Conservation (phyloP, 306 rosid species). For the Pueraria montana region DNA sequence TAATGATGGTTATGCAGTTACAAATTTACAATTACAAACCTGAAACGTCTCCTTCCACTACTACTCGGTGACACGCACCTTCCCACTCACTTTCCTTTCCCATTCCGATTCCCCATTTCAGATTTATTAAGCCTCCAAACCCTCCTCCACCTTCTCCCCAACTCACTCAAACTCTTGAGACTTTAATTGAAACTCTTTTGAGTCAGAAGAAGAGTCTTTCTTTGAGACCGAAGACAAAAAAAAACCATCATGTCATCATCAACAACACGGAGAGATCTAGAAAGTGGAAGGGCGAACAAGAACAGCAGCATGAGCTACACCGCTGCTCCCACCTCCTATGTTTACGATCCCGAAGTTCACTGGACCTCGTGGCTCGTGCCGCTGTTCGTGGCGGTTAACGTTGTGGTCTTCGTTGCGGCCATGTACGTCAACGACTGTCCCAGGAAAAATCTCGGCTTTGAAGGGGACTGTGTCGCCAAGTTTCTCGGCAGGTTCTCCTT, state of each 20-base stretch:
- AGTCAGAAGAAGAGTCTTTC: conserved; percentile 15
- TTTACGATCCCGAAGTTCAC: conserved; percentile 59
- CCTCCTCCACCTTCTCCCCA: no score
- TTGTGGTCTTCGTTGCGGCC: conserved; percentile 64
- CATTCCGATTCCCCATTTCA: no score
- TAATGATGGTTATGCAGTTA: no score
- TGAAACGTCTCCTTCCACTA: no score
- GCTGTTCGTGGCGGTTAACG: conserved; percentile 69
- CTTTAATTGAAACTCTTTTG: no score
- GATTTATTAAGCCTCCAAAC: no score
- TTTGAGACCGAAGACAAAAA: conserved; percentile 2
- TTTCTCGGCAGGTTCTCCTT: conserved; percentile 80
- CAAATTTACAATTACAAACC: no score
- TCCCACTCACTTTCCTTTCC: no score
- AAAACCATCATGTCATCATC: conserved; percentile 67
- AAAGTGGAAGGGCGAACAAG: conserved; percentile 62
- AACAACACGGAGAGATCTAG: conserved; percentile 63
- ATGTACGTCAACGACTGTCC: conserved; percentile 90
- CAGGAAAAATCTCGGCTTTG: conserved; percentile 39
- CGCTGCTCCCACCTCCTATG: conserved; percentile 50
- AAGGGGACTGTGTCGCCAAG: conserved; percentile 67
- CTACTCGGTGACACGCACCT: no score
- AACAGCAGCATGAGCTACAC: conserved; percentile 40
- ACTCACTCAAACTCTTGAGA: no score
- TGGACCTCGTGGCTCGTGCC: conserved; percentile 95